Evolutionary conservation across 208 protist species (phyloP), one percentile per base, ranked within the genome.

Genomic region (Acanthamoeba healyi): DNA sequence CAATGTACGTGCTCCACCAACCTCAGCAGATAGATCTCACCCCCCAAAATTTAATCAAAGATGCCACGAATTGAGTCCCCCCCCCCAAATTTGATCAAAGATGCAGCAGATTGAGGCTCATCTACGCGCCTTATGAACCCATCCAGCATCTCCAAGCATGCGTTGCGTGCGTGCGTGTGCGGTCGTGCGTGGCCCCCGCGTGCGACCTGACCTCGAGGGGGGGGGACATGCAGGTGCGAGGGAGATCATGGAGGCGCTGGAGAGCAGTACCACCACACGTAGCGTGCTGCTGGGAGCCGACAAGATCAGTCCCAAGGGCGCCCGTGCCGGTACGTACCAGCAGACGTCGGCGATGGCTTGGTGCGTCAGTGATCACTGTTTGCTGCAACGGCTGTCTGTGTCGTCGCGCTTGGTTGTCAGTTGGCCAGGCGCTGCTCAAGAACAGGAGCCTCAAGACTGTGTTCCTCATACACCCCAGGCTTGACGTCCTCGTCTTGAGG

Each of bases 381-480:
- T 72, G 29, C 12, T 72, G 29, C 67, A 24, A n/a, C 19, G 15
- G 19, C 19, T 63, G 15, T 63, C 56, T 63, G 15, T n/a, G n/a
- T n/a, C n/a, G 54, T 61, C 12, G 54, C 12, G 54, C 22, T 61
- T 61, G 15, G 54, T 61, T 61, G 54, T 61, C 67, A 40, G 74
- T 86, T 15, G 36, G 36, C 42, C 24, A 86, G 26, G 74, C 74
- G n/a, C 44, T 86, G 34, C 36, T 56, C 42, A 86, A n/a, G 44
- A 86, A 86, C 74, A 49, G 44, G 44, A 86, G 42, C 42, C 74
- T 86, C 29, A 54, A 86, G 44, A 86, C 74, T 26, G 74, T 86
- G n/a, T 86, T 86, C 44, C 65, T 74, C 34, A 29, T 74, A 74
- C n/a, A 36, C n/a, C 12, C 54, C 54, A 61, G 12, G 54, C 12